Base-by-base conservation (phyloP, 495 filamentous ascomycete species). In the Chaetomidium leptoderma region DNA sequence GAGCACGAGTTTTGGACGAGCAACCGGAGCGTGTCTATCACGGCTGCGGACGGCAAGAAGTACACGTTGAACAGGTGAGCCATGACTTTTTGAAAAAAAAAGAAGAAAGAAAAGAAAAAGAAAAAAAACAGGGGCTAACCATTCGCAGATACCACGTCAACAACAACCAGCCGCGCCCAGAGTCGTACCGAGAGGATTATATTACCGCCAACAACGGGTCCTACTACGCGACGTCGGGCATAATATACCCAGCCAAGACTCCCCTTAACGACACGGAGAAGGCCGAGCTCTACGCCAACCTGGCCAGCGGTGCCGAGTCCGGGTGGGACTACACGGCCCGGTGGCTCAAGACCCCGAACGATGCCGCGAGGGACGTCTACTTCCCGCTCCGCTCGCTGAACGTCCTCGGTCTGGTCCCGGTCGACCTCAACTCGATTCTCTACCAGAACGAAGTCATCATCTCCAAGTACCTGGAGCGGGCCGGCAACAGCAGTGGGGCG, bases 371-470 rank as follows among this genome's bases (percentile, higher is more conserved):
- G 14, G 76, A 80, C 52, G 67, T 76, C 29, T 80, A 80, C 54
- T 80, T 80, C 69, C 77, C 77, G 7, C 63, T 80, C 7, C 77
- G 77, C 32, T 76, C 72, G 30, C 71, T 80, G 47, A 78, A 76
- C 51, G 69, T 69, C 9, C 63, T 55, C 40, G 64, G 72, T 37
- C 63, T 69, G 3, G 61, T 80, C 3, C 70, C 71, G 8, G 72
- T 80, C n/a, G 77, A 80, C 51, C 64, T 80, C 51, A 80, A 80
- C 60, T 77, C 77, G 35, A 75, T 80, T 43, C 63, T 80, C 16
- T 80, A 78, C 63, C 69, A 70, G 53, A 78, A 76, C 59, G 77
- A 80, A 55, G 64, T 73, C 11, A 58, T 66, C 32, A 78, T 80
- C 44, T 55, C 66, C 30, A 32, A 61, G 6, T 78, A 74, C 58